phyloP scores from a whole-genome alignment of 805 yeast species.

The Hanseniaspora meyeri region DNA sequence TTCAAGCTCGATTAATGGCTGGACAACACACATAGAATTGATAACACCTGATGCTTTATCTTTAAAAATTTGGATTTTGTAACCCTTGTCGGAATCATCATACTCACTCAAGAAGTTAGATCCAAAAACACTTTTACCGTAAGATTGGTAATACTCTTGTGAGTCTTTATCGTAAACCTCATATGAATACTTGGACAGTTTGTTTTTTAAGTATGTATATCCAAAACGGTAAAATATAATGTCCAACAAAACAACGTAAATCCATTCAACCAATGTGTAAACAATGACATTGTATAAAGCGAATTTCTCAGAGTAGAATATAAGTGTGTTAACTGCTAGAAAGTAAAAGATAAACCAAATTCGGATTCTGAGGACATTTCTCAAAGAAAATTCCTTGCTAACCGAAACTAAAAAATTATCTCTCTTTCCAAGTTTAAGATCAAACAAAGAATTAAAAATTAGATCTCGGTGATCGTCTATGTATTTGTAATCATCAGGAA shows the following conservation, averaged over 20 bases:
- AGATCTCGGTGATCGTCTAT: background rate
- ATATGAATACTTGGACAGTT: background rate
- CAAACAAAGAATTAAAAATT: background rate
- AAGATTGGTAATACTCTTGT: background rate
- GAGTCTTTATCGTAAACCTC: conserved; percentile 2
- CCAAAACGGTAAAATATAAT: background rate
- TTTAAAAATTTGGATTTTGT: background rate
- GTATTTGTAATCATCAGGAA: background rate
- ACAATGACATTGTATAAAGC: background rate
- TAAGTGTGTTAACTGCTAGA: background rate
- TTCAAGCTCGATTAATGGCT: background rate
- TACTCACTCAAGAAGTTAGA: background rate
- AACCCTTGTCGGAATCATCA: background rate
- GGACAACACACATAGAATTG: conserved; percentile 2
- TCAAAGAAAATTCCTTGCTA: background rate
- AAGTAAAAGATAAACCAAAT: background rate
- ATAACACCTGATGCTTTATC: background rate
- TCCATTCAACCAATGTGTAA: background rate
- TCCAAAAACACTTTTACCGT: conserved; percentile 4
- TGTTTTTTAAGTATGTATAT: background rate
- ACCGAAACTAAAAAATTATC: background rate
- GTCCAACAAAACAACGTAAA: background rate
- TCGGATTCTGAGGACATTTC: background rate
- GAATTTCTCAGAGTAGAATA: background rate
- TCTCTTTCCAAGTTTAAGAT: background rate